These are phyloP conservation scores for Penicillium odoratum DNA, from an alignment of 495 filamentous ascomycete species.

Conservation along the genomic window DNA sequence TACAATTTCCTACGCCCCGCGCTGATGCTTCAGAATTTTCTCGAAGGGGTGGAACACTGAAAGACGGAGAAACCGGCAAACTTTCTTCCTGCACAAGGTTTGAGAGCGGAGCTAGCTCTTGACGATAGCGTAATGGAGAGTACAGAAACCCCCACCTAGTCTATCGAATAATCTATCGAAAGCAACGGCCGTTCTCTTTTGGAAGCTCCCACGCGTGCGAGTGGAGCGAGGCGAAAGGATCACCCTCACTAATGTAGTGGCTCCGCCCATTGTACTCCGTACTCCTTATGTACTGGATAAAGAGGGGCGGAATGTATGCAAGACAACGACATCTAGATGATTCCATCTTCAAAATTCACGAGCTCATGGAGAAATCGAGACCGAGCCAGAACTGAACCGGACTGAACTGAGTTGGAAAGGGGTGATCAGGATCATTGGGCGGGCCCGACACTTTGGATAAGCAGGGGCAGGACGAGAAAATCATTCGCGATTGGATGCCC, in stretches of 20 bases:
- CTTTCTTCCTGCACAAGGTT: constrained; percentile 20
- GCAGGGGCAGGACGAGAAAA: not conserved
- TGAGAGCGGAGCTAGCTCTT: constrained; percentile 6
- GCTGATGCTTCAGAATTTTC: constrained; percentile 30
- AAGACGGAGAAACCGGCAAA: constrained; percentile 9
- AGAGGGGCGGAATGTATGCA: not conserved
- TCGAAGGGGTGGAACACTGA: constrained; percentile 28
- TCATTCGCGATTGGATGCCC: constrained; percentile 13
- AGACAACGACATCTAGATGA: not conserved
- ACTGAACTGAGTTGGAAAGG: constrained; percentile 5
- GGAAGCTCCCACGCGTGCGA: not conserved
- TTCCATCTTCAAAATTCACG: no score
- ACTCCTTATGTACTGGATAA: not conserved
- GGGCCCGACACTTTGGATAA: constrained; percentile 17
- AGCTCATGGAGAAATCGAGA: no score
- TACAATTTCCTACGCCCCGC: constrained; percentile 12
- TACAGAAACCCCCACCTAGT: not conserved
- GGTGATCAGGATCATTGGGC: constrained; percentile 20
- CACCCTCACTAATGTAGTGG: not conserved
- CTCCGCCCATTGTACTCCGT: not conserved
- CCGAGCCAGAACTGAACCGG: no score
- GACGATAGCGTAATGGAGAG: not conserved
- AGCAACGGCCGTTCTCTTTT: not conserved
- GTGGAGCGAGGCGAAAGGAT: not conserved
- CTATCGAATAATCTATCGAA: constrained; percentile 4